phyloP scores from a whole-genome alignment of 306 rosid species.

The Lablab purpureus region DNA sequence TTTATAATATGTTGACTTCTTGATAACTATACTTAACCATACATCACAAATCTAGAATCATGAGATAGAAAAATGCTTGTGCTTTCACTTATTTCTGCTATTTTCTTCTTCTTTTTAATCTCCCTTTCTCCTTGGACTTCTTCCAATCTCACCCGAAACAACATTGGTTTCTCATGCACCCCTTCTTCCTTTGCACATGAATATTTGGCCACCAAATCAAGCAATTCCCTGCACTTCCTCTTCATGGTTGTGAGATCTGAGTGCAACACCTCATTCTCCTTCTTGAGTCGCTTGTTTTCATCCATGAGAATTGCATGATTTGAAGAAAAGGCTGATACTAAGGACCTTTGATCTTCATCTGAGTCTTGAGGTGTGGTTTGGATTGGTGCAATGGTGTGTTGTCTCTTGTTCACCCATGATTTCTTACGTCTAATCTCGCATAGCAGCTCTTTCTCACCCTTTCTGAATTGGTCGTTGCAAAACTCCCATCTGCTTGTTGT shows the following conservation, averaged over 20 bases:
- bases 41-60: too few species aligned
- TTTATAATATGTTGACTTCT: too few species aligned
- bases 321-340: slow-evolving; percentile 67
- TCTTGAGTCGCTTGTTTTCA: slow-evolving; percentile 83
- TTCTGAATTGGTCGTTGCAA: slow-evolving; percentile 74
- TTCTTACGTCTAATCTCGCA: slow-evolving; percentile 73
- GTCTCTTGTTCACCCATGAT: slow-evolving; percentile 70
- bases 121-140: slow-evolving; percentile 70
- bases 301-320: slow-evolving; percentile 61
- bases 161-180: slow-evolving; percentile 59
- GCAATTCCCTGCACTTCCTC: slow-evolving; percentile 71
- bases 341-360: slow-evolving; percentile 84
- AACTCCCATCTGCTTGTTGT: slow-evolving; percentile 89
- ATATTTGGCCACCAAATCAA: slow-evolving; percentile 65
- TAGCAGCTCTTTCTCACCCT: slow-evolving; percentile 68
- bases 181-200: slow-evolving; percentile 39
- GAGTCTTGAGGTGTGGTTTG: slow-evolving; percentile 44
- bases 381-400: not conserved
- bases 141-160: slow-evolving; percentile 74
- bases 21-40: too few species aligned
- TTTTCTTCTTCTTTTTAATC: slow-evolving; percentile 69
- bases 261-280: slow-evolving; percentile 67
- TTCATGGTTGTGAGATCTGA: slow-evolving; percentile 70
- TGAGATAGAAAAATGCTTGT: slow-evolving; percentile 46
- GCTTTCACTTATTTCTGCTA: slow-evolving; percentile 56